Conservation (phyloP, 2,329 filamentous ascomycete genomes). For the Dactylellina haptotyla region DNA sequence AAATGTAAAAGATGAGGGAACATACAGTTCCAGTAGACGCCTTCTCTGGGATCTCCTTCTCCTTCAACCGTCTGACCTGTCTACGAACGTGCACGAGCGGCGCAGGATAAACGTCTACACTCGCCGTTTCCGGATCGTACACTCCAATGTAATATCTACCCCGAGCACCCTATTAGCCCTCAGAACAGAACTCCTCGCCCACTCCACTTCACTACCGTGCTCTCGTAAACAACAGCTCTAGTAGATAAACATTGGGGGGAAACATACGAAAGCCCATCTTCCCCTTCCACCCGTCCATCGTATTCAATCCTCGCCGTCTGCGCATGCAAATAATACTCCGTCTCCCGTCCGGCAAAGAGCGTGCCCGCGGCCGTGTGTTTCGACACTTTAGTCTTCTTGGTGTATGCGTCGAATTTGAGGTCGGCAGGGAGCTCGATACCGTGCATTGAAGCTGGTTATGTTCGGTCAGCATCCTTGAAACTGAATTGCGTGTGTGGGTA, state of each 20-base stretch:
- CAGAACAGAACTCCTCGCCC: not conserved
- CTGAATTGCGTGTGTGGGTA: too few relatives aligned
- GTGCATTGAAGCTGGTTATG: constrained; percentile 45
- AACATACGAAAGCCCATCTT: constrained; percentile 66
- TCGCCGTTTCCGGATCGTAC: constrained; percentile 70
- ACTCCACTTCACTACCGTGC: constrained; percentile 59
- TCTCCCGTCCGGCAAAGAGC: constrained; percentile 1
- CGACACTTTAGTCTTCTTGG: constrained; percentile 23
- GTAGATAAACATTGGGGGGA: constrained; percentile 61
- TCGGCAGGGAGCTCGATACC: constrained; percentile 34
- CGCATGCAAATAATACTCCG: constrained; percentile 63
- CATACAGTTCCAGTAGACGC: constrained; percentile 59
- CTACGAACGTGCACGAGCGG: constrained; percentile 72
- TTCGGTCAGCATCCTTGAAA: too few relatives aligned
- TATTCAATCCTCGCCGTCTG: constrained; percentile 61
- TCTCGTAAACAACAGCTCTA: constrained; percentile 14
- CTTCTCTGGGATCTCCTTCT: constrained; percentile 59
- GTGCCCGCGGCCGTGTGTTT: constrained; percentile 19
- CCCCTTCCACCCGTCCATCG: constrained; percentile 62
- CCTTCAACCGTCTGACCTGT: constrained; percentile 64
- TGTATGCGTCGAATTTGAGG: constrained; percentile 41
- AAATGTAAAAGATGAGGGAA: not conserved
- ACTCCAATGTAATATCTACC: constrained; percentile 74
- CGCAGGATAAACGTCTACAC: constrained; percentile 71
- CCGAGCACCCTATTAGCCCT: not conserved